Evolutionary conservation across 2,329 filamentous ascomycete species (phyloP).

Genomic region (Phaeosphaeriaceae sp.): DNA sequence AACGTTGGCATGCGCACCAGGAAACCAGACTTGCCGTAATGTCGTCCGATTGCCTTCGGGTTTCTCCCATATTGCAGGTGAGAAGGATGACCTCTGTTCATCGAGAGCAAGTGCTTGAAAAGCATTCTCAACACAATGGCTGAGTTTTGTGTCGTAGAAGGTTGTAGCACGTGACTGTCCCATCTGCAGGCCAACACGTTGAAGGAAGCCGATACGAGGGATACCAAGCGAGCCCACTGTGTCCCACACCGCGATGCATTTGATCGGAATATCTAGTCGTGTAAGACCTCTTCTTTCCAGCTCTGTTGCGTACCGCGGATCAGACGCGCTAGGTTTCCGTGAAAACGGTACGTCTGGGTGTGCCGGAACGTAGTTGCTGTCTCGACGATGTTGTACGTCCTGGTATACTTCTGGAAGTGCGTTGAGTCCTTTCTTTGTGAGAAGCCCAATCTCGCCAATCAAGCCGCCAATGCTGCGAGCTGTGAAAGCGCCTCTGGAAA

Average conservation of each 20-base stretch:
- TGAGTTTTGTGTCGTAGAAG: slow-evolving; percentile 58
- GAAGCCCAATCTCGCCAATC: slow-evolving; percentile 54
- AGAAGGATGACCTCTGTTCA: slow-evolving; percentile 59
- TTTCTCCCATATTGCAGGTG: slow-evolving; percentile 61
- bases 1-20: slow-evolving; percentile 60
- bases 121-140: slow-evolving; percentile 57
- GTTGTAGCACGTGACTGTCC: slow-evolving; percentile 47
- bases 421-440: slow-evolving; percentile 56
- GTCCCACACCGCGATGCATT: slow-evolving; percentile 58
- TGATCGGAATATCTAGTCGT: slow-evolving; percentile 48
- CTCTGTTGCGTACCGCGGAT: slow-evolving; percentile 53
- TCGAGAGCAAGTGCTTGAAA: slow-evolving; percentile 65
- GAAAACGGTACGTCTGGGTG: slow-evolving; percentile 56
- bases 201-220: slow-evolving; percentile 53
- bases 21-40: slow-evolving; percentile 64
- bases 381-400: slow-evolving; percentile 54
- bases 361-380: slow-evolving; percentile 53
- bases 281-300: slow-evolving; percentile 46
- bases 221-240: slow-evolving; percentile 57
- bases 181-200: slow-evolving; percentile 44
- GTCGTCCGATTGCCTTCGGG: slow-evolving; percentile 53
- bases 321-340: slow-evolving; percentile 53
- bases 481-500: slow-evolving; percentile 57
- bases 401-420: slow-evolving; percentile 56
- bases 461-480: slow-evolving; percentile 53